These are phyloP conservation scores for Coniferiporia sulphurascens DNA, from an alignment of 1,284 basidiomycete species.

Conservation along the genomic window DNA sequence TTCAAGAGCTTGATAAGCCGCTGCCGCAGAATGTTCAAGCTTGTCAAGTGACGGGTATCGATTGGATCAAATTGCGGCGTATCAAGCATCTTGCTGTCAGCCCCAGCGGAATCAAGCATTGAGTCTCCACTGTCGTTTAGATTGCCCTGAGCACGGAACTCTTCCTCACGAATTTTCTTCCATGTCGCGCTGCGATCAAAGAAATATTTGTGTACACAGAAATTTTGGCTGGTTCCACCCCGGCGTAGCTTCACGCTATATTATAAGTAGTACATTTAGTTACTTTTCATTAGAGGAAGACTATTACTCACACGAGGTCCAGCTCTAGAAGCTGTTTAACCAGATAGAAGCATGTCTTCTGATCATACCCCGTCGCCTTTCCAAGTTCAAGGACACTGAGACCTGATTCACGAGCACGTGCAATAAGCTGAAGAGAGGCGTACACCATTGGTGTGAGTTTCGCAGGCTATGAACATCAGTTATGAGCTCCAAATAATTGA, in stretches of 20 bases:
- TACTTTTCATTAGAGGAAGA: neutral
- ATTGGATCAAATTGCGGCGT: slow-evolving; percentile 61
- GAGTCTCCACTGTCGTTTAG: slow-evolving; percentile 25
- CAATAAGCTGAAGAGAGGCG: slow-evolving; percentile 80
- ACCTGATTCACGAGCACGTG: slow-evolving; percentile 71
- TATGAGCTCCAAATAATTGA: slow-evolving; percentile 17
- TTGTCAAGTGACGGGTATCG: slow-evolving; percentile 69
- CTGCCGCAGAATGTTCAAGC: slow-evolving; percentile 59
- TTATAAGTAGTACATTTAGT: slow-evolving; percentile 5
- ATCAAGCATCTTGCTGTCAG: slow-evolving; percentile 23
- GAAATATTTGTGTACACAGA: slow-evolving; percentile 74
- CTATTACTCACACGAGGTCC: slow-evolving; percentile 58
- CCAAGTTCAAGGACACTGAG: slow-evolving; percentile 77
- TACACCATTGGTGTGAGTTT: slow-evolving; percentile 83
- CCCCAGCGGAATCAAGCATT: slow-evolving; percentile 29
- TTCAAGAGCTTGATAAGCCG: slow-evolving; percentile 65
- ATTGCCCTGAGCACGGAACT: slow-evolving; percentile 35
- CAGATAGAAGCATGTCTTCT: slow-evolving; percentile 86
- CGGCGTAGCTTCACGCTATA: slow-evolving; percentile 66
- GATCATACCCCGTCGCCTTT: slow-evolving; percentile 77
- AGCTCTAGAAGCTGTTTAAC: slow-evolving; percentile 70
- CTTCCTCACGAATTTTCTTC: slow-evolving; percentile 68
- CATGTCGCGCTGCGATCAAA: slow-evolving; percentile 66
- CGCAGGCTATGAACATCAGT: slow-evolving; percentile 45
- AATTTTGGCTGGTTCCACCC: slow-evolving; percentile 71